Percentiles rank a stretch among this genome's conserved stretches.
These are phyloP conservation scores for Globisporangium orthogonon DNA, from an alignment of 352 stramenopile species.

Conservation along the genomic window DNA sequence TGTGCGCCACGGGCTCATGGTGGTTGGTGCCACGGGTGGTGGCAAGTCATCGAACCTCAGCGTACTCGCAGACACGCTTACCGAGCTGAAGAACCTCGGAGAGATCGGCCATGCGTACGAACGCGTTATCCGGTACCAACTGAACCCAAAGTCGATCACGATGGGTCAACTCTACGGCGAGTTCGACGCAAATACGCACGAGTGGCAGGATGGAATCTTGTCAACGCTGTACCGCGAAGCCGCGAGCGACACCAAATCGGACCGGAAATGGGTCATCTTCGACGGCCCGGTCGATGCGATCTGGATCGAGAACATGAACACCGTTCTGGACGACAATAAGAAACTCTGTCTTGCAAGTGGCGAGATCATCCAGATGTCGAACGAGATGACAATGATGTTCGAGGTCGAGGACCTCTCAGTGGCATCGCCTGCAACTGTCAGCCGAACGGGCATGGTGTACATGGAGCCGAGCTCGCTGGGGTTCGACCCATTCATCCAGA, in stretches of 20 bases:
- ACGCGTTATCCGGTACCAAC: constrained; percentile 75
- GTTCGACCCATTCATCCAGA: constrained; percentile 86
- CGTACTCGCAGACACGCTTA: constrained; percentile 85
- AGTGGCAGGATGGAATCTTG: constrained; percentile 93
- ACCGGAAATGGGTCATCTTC: constrained; percentile 95
- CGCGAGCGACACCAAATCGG: constrained; percentile 78
- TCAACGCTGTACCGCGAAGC: constrained; percentile 88
- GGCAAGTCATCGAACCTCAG: constrained; percentile 88
- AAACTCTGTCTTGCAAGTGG: constrained; percentile 92
- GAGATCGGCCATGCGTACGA: constrained; percentile 83
- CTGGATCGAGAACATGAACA: constrained; percentile 99
- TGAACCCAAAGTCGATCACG: constrained; percentile 95
- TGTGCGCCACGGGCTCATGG: constrained; percentile 93
- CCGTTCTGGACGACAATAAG: constrained; percentile 95
- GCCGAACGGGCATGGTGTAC: constrained; percentile 94
- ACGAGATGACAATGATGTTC: constrained; percentile 97
- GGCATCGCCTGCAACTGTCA: constrained; percentile 91
- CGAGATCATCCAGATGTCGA: constrained; percentile 93
- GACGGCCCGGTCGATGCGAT: constrained; percentile 94
- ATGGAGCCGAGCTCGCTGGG: constrained; percentile 92
- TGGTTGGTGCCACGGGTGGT: constrained; percentile 90
- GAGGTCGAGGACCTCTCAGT: constrained; percentile 94
- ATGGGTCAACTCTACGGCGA: constrained; percentile 95
- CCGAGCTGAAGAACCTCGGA: constrained; percentile 73
- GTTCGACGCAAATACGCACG: constrained; percentile 93